phyloP scores from a whole-genome alignment of 208 protist genomes.

The Polymyxa betae region DNA sequence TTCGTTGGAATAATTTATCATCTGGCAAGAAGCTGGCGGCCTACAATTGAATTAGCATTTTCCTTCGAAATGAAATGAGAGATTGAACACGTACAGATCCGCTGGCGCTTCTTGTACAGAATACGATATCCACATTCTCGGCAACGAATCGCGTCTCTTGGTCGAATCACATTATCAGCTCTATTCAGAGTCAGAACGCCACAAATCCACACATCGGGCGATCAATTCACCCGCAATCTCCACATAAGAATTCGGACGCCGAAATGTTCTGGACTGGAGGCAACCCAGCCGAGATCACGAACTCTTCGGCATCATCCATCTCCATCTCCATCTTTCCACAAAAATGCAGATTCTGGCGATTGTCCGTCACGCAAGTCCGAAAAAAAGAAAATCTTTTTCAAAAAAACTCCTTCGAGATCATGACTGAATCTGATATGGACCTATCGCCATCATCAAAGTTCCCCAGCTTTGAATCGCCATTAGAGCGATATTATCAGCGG shows the following conservation, averaged over 20 bases:
- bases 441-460: not conserved
- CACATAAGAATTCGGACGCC: constrained; percentile 38
- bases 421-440: not conserved
- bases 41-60: too few species aligned
- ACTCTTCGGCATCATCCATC: not conserved
- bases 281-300: not conserved
- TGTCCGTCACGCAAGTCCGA: not conserved
- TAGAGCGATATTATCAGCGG: not conserved
- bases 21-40: too few species aligned
- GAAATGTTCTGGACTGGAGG: not conserved
- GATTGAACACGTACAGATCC: not conserved
- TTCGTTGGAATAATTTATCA: too few species aligned
- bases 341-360: not conserved
- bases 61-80: too few species aligned
- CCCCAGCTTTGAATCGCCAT: not conserved
- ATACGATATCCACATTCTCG: constrained; percentile 49
- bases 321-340: not conserved
- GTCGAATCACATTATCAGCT: constrained; percentile 16
- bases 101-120: constrained; percentile 42
- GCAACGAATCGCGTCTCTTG: constrained; percentile 33
- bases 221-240: constrained; percentile 8
- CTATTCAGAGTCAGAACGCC: not conserved
- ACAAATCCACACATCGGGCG: not conserved
- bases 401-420: too few species aligned
- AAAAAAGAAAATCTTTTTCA: too few species aligned